Evolutionary conservation across 305 asterid genomes (phyloP).

Genomic region (Solanum hybrid): DNA sequence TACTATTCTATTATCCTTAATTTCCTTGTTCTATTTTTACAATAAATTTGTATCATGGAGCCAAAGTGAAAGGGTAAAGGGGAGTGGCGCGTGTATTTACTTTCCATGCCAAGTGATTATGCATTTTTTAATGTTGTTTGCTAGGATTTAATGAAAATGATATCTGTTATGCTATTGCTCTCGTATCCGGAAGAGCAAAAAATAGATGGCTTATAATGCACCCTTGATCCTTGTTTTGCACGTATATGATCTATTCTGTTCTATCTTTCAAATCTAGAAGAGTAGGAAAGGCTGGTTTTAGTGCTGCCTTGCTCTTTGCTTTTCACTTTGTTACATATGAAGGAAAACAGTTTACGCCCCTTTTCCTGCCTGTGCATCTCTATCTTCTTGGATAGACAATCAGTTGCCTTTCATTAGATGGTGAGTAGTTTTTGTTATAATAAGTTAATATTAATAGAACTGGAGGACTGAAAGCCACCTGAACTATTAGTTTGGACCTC

Average conservation of each 20-base stretch:
- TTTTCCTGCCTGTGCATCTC: neutral
- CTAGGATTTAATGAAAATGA: neutral
- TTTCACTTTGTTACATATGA: neutral
- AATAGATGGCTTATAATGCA: neutral
- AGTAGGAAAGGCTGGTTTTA: neutral
- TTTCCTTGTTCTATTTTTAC: neutral
- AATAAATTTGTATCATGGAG: neutral
- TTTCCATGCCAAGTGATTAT: neutral
- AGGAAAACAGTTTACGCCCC: neutral
- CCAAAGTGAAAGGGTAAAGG: neutral
- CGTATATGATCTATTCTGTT: neutral
- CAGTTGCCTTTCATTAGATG: neutral
- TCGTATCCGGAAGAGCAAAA: neutral
- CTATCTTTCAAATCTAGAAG: neutral
- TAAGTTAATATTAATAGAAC: neutral
- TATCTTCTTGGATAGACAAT: neutral
- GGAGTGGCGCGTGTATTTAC: neutral
- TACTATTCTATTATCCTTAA: neutral
- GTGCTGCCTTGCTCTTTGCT: neutral
- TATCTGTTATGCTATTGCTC: neutral
- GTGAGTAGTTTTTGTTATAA: neutral
- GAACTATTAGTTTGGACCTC: neutral
- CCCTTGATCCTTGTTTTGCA: neutral
- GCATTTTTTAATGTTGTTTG: neutral
- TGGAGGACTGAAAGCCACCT: neutral